phyloP scores from a whole-genome alignment of 441 rosid genomes.

The Erodium texanum region DNA sequence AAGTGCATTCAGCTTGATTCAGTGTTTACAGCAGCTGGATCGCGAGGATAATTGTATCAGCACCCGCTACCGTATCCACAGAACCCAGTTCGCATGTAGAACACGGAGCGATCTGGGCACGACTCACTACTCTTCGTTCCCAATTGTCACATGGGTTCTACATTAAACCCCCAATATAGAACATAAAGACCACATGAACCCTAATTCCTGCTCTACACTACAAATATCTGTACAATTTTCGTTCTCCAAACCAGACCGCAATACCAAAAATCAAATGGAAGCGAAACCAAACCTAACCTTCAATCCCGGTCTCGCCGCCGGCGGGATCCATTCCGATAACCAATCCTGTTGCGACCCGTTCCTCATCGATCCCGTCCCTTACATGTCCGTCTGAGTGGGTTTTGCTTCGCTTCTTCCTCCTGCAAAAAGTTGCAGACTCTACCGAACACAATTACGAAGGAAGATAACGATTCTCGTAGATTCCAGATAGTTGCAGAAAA shows the following conservation, averaged over 20 bases:
- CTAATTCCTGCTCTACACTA: conserved; percentile 19
- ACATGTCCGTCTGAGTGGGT: conserved; percentile 43
- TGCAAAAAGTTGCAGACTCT: conserved; percentile 31
- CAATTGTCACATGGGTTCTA: conserved; percentile 83
- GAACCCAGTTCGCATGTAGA: conserved; percentile 81
- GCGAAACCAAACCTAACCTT: conserved; percentile 32
- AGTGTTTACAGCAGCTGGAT: conserved; percentile 67
- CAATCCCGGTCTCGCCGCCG: conserved; percentile 42
- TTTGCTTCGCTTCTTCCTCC: conserved; percentile 10
- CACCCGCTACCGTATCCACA: conserved; percentile 74
- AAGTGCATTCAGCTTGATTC: background rate
- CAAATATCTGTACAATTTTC: no score
- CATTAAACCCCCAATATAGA: conserved; percentile 15
- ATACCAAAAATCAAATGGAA: background rate
- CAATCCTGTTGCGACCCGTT: conserved; percentile 50
- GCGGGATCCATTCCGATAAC: conserved; percentile 44
- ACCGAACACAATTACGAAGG: conserved; percentile 7
- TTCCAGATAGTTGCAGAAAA: conserved; percentile 18
- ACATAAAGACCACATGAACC: conserved; percentile 15
- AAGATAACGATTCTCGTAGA: background rate
- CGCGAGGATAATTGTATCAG: conserved; percentile 82
- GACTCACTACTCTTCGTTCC: conserved; percentile 37
- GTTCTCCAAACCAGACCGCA: no score
- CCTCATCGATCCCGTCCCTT: conserved; percentile 39
- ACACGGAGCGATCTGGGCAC: conserved; percentile 85